These are phyloP conservation scores for Calonectria leucothoes DNA, from an alignment of 2,329 filamentous ascomycete genomes.

Conservation along the genomic window DNA sequence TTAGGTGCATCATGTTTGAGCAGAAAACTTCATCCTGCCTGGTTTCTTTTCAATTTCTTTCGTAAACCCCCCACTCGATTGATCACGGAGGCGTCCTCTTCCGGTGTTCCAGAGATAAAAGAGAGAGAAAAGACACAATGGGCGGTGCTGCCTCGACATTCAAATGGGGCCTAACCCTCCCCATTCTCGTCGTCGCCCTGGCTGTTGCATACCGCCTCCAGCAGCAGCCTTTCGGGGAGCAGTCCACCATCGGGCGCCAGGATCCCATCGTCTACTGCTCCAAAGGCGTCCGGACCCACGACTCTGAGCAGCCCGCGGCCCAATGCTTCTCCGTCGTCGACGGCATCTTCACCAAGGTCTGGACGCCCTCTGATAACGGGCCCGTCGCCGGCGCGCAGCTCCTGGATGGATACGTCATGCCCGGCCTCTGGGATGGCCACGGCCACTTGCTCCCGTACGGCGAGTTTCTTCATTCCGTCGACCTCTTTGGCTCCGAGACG, in stretches of 20 bases:
- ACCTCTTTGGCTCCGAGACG: constrained; percentile 69
- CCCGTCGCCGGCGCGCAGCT: constrained; percentile 41
- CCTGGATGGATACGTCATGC: constrained; percentile 66
- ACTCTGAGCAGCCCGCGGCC: constrained; percentile 49
- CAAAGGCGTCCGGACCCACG: constrained; percentile 50
- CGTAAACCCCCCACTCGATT: not conserved
- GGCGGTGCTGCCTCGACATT: constrained; percentile 22
- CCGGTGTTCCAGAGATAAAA: not conserved
- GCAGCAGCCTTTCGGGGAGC: constrained; percentile 36
- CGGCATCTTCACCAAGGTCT: constrained; percentile 64
- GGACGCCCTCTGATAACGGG: constrained; percentile 43
- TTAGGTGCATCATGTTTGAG: not conserved
- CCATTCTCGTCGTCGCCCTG: constrained; percentile 45
- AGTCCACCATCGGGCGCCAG: constrained; percentile 1
- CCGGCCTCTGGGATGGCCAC: constrained; percentile 78
- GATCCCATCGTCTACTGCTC: constrained; percentile 52
- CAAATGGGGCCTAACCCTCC: constrained; percentile 47
- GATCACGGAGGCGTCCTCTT: not conserved
- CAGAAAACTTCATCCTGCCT: not conserved
- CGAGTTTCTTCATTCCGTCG: constrained; percentile 74
- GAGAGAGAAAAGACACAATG: constrained; percentile 17
- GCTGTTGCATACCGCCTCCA: constrained; percentile 47
- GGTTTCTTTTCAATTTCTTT: not conserved
- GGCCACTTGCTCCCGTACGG: constrained; percentile 75
- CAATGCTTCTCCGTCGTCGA: constrained; percentile 68